Percentiles rank a stretch among this genome's conserved stretches.
Evolutionary conservation across 1,139 yeast species (phyloP).

Genomic region (Spencermartinsiella ligniputridi): DNA sequence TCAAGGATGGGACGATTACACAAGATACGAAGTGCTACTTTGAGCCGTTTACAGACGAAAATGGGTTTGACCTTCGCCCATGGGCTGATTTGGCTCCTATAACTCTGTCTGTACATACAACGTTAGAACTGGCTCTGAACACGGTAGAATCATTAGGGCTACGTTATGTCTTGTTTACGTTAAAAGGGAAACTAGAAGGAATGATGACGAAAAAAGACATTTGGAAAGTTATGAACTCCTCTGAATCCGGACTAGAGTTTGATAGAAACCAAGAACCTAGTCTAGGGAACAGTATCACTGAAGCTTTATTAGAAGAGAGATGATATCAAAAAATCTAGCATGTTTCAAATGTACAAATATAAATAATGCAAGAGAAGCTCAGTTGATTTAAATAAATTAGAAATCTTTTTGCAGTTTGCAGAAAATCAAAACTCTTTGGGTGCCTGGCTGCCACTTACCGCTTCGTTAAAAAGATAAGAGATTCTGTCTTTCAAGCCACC

Average conservation of each 20-base stretch:
- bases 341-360: no score
- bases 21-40: slow-evolving; percentile 19
- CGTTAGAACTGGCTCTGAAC: slow-evolving; percentile 44
- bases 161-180: slow-evolving; percentile 48
- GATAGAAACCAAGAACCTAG: neutral
- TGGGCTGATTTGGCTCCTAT: slow-evolving; percentile 31
- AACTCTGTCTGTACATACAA: slow-evolving; percentile 27
- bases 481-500: neutral
- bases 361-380: no score
- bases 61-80: slow-evolving; percentile 20
- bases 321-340: no score
- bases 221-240: slow-evolving; percentile 40
- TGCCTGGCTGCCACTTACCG: no score
- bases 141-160: slow-evolving; percentile 53
- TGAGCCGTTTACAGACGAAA: slow-evolving; percentile 10
- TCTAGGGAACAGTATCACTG: neutral
- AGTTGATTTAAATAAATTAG: no score
- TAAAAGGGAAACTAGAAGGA: slow-evolving; percentile 43
- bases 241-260: slow-evolving; percentile 5
- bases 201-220: slow-evolving; percentile 67
- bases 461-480: neutral
- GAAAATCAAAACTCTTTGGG: no score
- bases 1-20: slow-evolving; percentile 11
- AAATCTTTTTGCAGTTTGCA: no score
- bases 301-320: neutral